These are phyloP conservation scores for Magnaporthales sp. DNA, from an alignment of 2,329 filamentous ascomycete species.

Conservation along the genomic window DNA sequence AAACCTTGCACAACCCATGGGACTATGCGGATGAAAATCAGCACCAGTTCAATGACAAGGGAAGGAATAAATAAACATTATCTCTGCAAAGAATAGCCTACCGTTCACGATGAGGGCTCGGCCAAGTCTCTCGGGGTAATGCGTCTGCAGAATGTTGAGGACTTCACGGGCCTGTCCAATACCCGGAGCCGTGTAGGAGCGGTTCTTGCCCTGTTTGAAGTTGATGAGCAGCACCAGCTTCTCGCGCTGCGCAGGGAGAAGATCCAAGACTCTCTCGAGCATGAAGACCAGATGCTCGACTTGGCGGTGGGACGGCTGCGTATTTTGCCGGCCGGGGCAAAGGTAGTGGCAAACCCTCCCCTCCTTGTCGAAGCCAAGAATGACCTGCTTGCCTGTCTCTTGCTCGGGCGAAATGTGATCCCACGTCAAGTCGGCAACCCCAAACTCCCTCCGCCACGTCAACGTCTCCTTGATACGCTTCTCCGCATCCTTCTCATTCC, in stretches of 20 bases:
- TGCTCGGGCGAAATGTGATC: constrained; percentile 92
- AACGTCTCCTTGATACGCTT: constrained; percentile 76
- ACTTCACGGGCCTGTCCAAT: constrained; percentile 72
- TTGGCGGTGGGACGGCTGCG: constrained; percentile 74
- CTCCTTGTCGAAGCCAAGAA: constrained; percentile 79
- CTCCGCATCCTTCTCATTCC: constrained; percentile 66
- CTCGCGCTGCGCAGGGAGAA: constrained; percentile 83
- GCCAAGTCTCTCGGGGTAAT: constrained; percentile 90
- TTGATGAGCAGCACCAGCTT: constrained; percentile 82
- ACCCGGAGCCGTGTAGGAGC: constrained; percentile 64
- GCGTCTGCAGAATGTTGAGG: constrained; percentile 85
- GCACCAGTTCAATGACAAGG: constrained; percentile 1
- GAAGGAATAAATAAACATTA: not conserved
- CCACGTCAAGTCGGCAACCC: constrained; percentile 66
- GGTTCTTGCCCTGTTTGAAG: constrained; percentile 71
- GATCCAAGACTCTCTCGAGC: constrained; percentile 80
- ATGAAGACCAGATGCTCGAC: constrained; percentile 94
- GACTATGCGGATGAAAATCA: constrained; percentile 38
- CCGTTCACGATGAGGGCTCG: constrained; percentile 83
- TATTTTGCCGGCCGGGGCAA: constrained; percentile 86
- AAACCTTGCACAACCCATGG: constrained; percentile 89
- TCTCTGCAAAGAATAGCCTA: constrained; percentile 29
- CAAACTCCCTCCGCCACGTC: constrained; percentile 85
- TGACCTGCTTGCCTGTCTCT: constrained; percentile 90
- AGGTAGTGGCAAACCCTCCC: constrained; percentile 87